These are phyloP conservation scores for Saccharomycopsis fodiens DNA, from an alignment of 805 yeast species.

Conservation along the genomic window DNA sequence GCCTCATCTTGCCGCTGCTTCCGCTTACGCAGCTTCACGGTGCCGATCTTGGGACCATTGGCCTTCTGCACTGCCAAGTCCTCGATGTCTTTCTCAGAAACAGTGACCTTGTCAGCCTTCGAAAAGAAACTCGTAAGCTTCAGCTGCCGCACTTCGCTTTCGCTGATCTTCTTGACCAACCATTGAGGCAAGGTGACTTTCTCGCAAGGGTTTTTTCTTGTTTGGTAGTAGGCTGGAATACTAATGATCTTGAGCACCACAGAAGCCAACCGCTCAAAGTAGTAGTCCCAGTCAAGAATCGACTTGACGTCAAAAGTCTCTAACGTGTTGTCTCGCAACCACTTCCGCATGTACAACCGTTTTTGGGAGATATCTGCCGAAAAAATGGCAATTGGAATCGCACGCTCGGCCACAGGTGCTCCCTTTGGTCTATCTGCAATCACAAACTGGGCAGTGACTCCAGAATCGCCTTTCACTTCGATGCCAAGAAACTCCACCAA, in stretches of 20 bases:
- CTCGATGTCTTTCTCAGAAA: slow-evolving; percentile 57
- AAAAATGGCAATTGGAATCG: slow-evolving; percentile 93
- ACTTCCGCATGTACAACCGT: slow-evolving; percentile 66
- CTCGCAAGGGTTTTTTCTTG: slow-evolving; percentile 85
- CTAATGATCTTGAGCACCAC: slow-evolving; percentile 92
- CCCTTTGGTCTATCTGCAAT: slow-evolving; percentile 76
- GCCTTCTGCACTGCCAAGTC: slow-evolving; percentile 47
- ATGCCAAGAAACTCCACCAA: slow-evolving; percentile 92
- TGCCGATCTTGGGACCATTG: slow-evolving; percentile 30
- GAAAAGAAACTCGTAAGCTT: slow-evolving; percentile 52
- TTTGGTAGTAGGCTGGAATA: slow-evolving; percentile 95
- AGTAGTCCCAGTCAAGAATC: slow-evolving; percentile 90
- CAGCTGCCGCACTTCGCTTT: slow-evolving; percentile 62
- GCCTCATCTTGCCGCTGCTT: slow-evolving; percentile 23
- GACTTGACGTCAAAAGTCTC: slow-evolving; percentile 80
- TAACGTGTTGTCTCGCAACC: slow-evolving; percentile 76
- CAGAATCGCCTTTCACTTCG: slow-evolving; percentile 94
- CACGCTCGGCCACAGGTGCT: slow-evolving; percentile 92
- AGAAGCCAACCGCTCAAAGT: slow-evolving; percentile 82
- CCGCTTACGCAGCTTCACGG: slow-evolving; percentile 30
- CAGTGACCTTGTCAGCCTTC: slow-evolving; percentile 32
- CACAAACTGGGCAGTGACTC: slow-evolving; percentile 90
- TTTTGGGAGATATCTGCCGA: slow-evolving; percentile 72
- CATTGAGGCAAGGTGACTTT: slow-evolving; percentile 92
- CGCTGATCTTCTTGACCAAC: slow-evolving; percentile 60